These are phyloP conservation scores for Phlegmacium glaucopus DNA, from an alignment of 768 basidiomycete species.

Conservation along the genomic window DNA sequence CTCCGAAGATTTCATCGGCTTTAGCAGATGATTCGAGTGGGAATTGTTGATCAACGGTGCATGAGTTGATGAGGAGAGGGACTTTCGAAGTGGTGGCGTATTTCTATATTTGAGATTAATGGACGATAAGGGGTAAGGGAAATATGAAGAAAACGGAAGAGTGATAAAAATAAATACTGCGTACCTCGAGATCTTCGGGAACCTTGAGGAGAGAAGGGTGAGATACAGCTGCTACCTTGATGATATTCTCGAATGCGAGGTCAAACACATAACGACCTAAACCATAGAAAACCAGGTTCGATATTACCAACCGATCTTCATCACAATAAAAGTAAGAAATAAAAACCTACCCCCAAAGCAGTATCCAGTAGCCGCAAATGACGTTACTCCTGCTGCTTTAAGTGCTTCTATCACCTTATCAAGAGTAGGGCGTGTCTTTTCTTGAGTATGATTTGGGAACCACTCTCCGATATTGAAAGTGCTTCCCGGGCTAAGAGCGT, in stretches of 20 bases:
- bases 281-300: not conserved
- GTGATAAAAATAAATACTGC: no score
- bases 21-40: conserved; percentile 38
- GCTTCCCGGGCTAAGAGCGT: conserved; percentile 30
- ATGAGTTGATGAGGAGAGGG: conserved; percentile 69
- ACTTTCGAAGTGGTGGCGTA: conserved; percentile 41
- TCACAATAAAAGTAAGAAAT: not conserved
- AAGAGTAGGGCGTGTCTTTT: conserved; percentile 41
- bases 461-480: conserved; percentile 39
- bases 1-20: conserved; percentile 49
- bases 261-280: conserved; percentile 58
- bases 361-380: conserved; percentile 61
- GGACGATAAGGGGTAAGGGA: not conserved
- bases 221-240: conserved; percentile 44
- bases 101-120: conserved; percentile 34
- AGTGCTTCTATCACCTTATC: conserved; percentile 57
- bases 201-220: conserved; percentile 64
- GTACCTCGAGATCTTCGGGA: conserved; percentile 61
- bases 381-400: conserved; percentile 54
- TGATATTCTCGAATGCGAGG: conserved; percentile 52
- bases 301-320: not conserved
- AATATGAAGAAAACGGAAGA: not conserved
- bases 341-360: conserved; percentile 58
- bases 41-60: conserved; percentile 51
- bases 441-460: conserved; percentile 39